phyloP scores from a whole-genome alignment of 108 stramenopile genomes.

The Aureococcus anophagefferens region DNA sequence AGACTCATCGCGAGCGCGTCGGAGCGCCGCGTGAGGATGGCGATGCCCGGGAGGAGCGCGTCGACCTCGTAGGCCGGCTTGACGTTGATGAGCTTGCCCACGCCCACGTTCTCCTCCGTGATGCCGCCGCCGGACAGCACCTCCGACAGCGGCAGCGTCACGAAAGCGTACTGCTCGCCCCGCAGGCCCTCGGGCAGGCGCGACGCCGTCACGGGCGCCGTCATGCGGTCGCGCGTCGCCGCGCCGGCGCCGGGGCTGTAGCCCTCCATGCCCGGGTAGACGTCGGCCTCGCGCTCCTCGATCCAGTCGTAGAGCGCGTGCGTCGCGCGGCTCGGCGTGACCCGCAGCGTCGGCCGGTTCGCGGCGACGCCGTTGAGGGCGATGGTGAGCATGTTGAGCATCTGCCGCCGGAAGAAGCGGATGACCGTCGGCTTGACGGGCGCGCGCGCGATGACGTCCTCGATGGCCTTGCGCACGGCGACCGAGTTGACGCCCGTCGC shows the following conservation, averaged over 20 bases:
- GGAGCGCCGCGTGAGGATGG: slow-evolving; percentile 70
- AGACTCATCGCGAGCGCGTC: slow-evolving; percentile 80
- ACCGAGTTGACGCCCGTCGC: neutral
- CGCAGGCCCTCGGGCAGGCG: slow-evolving; percentile 83
- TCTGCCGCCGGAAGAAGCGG: neutral
- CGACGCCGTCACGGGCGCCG: slow-evolving; percentile 44
- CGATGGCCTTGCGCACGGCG: neutral
- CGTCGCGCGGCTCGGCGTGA: slow-evolving; percentile 67
- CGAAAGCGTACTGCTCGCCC: slow-evolving; percentile 93
- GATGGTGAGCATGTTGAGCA: neutral
- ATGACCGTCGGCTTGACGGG: neutral
- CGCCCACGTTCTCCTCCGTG: slow-evolving; percentile 61
- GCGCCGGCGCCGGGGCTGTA: slow-evolving; percentile 1
- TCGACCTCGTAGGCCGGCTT: slow-evolving; percentile 55
- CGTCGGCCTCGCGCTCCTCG: slow-evolving; percentile 57
- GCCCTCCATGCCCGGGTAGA: slow-evolving; percentile 40
- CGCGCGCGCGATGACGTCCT: neutral
- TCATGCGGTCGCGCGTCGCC: neutral
- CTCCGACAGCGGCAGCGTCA: slow-evolving; percentile 73
- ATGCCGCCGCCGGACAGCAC: slow-evolving; percentile 70
- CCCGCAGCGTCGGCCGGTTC: slow-evolving; percentile 5
- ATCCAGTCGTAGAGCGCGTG: slow-evolving; percentile 81
- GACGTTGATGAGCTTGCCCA: slow-evolving; percentile 64
- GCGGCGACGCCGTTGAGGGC: slow-evolving; percentile 54
- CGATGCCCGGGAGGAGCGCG: slow-evolving; percentile 79